These are phyloP conservation scores for Dryas drummondii DNA, from an alignment of 306 rosid genomes.

Conservation along the genomic window DNA sequence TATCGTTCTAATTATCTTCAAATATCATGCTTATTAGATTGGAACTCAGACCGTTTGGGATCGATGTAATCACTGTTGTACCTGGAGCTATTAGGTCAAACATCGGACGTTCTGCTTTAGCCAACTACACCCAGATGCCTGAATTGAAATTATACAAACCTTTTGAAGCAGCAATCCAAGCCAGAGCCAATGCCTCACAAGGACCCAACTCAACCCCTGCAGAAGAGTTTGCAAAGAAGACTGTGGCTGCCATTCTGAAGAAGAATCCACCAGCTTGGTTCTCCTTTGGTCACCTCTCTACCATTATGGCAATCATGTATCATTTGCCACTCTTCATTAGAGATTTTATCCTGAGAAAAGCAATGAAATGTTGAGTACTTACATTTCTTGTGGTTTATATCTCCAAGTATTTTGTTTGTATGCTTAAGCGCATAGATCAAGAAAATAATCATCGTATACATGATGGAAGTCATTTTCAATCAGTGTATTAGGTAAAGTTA, in stretches of 20 bases:
- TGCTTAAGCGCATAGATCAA: neutral
- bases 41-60: conserved; percentile 75
- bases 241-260: conserved; percentile 60
- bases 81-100: conserved; percentile 85
- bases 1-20: neutral
- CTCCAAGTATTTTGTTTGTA: neutral
- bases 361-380: conserved; percentile 35
- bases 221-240: conserved; percentile 68
- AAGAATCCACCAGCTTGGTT: conserved; percentile 85
- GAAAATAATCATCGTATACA: neutral
- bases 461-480: neutral
- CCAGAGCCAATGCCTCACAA: conserved; percentile 58
- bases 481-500: too few species aligned
- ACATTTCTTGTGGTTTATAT: neutral
- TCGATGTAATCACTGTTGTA: conserved; percentile 73
- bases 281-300: conserved; percentile 54
- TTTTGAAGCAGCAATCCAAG: conserved; percentile 59
- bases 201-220: conserved; percentile 58
- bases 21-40: conserved; percentile 34
- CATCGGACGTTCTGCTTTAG: conserved; percentile 52
- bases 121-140: conserved; percentile 62
- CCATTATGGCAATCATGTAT: conserved; percentile 57
- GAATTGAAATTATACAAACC: conserved; percentile 67
- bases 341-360: conserved; percentile 48
- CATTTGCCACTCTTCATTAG: conserved; percentile 66